A percentile compares a stretch with the other conserved stretches of the same genome.
These are phyloP conservation scores for Racocetra persica DNA, from an alignment of 371 early-diverging fungal species.

Conservation along the genomic window DNA sequence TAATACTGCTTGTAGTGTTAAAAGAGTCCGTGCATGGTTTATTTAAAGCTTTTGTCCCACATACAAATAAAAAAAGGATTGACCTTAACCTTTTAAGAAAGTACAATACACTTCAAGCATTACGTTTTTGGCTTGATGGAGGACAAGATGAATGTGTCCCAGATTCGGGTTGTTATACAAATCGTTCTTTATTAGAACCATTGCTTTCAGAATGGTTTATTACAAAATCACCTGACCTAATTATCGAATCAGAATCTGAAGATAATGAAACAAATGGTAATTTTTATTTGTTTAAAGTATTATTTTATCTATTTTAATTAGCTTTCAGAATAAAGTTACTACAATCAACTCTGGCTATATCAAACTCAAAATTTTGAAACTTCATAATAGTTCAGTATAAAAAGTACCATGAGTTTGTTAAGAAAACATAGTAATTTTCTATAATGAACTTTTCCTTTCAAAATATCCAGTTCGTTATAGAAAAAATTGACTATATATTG, in stretches of 20 bases:
- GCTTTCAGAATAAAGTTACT: too few relatives aligned
- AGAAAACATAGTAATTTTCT: too few relatives aligned
- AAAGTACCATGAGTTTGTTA: too few relatives aligned
- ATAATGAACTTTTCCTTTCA: too few relatives aligned
- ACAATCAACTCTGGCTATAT: too few relatives aligned
- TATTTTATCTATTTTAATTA: too few relatives aligned
- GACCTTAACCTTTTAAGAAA: neutral
- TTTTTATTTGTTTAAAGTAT: neutral
- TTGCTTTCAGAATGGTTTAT: too few relatives aligned
- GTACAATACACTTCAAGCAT: neutral
- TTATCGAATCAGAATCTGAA: too few relatives aligned
- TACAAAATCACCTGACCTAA: neutral
- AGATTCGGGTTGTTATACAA: neutral
- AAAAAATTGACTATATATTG: too few relatives aligned
- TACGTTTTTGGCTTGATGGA: neutral
- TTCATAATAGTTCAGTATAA: too few relatives aligned
- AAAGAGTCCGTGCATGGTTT: conserved; percentile 17
- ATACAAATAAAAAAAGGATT: neutral
- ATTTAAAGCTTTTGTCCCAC: neutral
- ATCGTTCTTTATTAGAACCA: neutral
- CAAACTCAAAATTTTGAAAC: too few relatives aligned
- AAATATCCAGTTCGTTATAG: too few relatives aligned
- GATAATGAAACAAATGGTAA: neutral
- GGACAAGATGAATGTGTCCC: neutral
- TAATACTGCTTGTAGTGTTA: neutral